Conservation (phyloP, 2,329 filamentous ascomycete species). For the Fusarium nematophilum region DNA sequence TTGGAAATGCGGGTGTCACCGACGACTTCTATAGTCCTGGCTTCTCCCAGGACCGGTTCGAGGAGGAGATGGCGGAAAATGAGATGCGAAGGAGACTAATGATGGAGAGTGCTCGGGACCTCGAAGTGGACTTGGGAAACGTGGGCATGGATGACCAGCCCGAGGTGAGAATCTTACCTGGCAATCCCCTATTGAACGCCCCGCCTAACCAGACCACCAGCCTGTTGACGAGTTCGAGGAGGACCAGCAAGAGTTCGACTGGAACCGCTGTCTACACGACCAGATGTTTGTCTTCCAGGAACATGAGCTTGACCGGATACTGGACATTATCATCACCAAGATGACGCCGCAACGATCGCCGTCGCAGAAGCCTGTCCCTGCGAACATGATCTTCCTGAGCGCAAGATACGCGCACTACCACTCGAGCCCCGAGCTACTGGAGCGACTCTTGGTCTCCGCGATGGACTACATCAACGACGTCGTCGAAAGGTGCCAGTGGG, state of each 20-base stretch:
- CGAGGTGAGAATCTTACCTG: slow-evolving; percentile 69
- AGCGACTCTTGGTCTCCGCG: slow-evolving; percentile 82
- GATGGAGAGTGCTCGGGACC: slow-evolving; percentile 98
- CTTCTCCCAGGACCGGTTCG: slow-evolving; percentile 91
- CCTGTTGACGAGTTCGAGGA: slow-evolving; percentile 84
- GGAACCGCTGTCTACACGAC: slow-evolving; percentile 93
- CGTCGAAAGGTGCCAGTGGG: slow-evolving; percentile 96
- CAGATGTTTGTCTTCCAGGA: slow-evolving; percentile 99
- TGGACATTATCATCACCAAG: slow-evolving; percentile 96
- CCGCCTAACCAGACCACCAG: slow-evolving; percentile 49
- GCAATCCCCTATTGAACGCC: background rate
- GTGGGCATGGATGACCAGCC: slow-evolving; percentile 95
- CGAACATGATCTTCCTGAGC: slow-evolving; percentile 96
- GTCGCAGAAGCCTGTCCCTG: slow-evolving; percentile 96
- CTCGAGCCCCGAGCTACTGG: slow-evolving; percentile 85
- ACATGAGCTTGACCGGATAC: slow-evolving; percentile 87
- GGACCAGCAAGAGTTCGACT: slow-evolving; percentile 94
- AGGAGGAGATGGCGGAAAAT: slow-evolving; percentile 97
- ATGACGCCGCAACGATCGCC: slow-evolving; percentile 97
- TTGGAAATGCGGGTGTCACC: slow-evolving; percentile 80
- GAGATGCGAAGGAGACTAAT: slow-evolving; percentile 96
- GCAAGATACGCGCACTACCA: slow-evolving; percentile 98
- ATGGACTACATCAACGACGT: slow-evolving; percentile 98
- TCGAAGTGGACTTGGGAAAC: slow-evolving; percentile 96
- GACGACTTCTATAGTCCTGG: slow-evolving; percentile 96